phyloP scores from a whole-genome alignment of 345 rosid species.

The Aurinia saxatilis region DNA sequence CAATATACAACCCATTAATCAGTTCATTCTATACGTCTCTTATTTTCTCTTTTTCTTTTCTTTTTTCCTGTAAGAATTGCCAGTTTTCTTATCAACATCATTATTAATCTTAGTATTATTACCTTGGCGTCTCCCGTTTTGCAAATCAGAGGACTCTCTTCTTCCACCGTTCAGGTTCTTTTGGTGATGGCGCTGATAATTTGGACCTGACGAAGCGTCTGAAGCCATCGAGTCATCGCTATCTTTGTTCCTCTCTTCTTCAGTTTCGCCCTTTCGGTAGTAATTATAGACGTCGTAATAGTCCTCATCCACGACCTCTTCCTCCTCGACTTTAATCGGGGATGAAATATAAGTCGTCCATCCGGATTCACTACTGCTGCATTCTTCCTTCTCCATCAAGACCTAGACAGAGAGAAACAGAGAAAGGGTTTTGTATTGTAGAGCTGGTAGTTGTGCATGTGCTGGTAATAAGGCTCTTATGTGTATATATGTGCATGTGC shows the following conservation, averaged over 20 bases:
- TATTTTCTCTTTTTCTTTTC: slow-evolving; percentile 25
- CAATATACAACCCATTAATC: background rate
- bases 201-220: slow-evolving; percentile 69
- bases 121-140: slow-evolving; percentile 20
- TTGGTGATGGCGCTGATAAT: slow-evolving; percentile 23
- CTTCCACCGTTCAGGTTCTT: slow-evolving; percentile 13
- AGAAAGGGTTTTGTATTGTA: background rate
- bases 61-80: slow-evolving; percentile 11
- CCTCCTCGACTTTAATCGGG: slow-evolving; percentile 45
- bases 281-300: slow-evolving; percentile 12
- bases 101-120: slow-evolving; percentile 21
- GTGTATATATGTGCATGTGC: slow-evolving; percentile 25
- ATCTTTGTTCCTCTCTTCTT: slow-evolving; percentile 38
- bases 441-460: slow-evolving; percentile 13
- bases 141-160: slow-evolving; percentile 7
- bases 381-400: slow-evolving; percentile 44
- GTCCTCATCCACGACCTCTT: slow-evolving; percentile 22
- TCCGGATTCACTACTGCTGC: slow-evolving; percentile 85
- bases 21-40: slow-evolving; percentile 18
- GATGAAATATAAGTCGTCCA: slow-evolving; percentile 66
- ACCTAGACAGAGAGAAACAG: background rate
- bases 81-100: slow-evolving; percentile 17
- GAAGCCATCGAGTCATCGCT: slow-evolving; percentile 83
- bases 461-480: background rate
- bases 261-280: slow-evolving; percentile 14